Percentiles rank a stretch among this genome's conserved stretches.
Conservation (phyloP, 1,284 basidiomycete species). For the Exobasidium cylindrosporum region DNA sequence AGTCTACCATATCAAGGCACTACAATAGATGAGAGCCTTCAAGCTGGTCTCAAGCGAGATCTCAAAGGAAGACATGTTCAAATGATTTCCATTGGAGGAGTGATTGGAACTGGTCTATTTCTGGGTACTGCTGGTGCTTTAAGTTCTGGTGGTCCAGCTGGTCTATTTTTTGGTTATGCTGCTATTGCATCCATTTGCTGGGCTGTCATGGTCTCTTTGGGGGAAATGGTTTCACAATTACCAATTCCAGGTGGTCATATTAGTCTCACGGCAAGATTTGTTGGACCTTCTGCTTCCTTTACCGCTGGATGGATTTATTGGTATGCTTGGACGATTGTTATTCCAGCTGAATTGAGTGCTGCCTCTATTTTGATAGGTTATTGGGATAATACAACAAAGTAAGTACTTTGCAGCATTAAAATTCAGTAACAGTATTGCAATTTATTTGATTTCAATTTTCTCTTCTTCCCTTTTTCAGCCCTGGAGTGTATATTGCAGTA, state of each 20-base stretch:
- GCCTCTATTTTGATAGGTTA: conserved; percentile 63
- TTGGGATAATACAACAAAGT: too few species aligned
- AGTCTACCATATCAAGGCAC: too few species aligned
- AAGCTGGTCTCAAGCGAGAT: too few species aligned
- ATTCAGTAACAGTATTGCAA: too few species aligned
- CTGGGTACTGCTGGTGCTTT: conserved; percentile 68
- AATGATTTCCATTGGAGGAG: too few species aligned
- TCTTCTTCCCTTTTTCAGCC: conserved; percentile 24
- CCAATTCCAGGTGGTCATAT: not conserved
- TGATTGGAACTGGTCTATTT: too few species aligned
- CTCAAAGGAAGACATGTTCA: too few species aligned
- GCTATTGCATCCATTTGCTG: conserved; percentile 11
- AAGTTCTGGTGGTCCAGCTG: conserved; percentile 58
- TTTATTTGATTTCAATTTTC: too few species aligned
- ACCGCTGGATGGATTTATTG: conserved; percentile 29
- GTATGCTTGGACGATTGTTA: not conserved
- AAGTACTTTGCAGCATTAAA: too few species aligned
- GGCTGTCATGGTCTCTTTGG: not conserved
- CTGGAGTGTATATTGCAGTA: conserved; percentile 29
- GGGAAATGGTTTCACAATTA: conserved; percentile 43
- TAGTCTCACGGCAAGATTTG: conserved; percentile 14
- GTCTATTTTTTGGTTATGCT: too few species aligned
- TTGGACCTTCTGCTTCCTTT: conserved; percentile 22
- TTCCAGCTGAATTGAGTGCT: conserved; percentile 65
- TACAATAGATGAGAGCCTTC: too few species aligned